A percentile compares a stretch with the other conserved stretches of the same genome.
Conservation (phyloP, 352 stramenopile genomes). For the Phytophthora europaea region DNA sequence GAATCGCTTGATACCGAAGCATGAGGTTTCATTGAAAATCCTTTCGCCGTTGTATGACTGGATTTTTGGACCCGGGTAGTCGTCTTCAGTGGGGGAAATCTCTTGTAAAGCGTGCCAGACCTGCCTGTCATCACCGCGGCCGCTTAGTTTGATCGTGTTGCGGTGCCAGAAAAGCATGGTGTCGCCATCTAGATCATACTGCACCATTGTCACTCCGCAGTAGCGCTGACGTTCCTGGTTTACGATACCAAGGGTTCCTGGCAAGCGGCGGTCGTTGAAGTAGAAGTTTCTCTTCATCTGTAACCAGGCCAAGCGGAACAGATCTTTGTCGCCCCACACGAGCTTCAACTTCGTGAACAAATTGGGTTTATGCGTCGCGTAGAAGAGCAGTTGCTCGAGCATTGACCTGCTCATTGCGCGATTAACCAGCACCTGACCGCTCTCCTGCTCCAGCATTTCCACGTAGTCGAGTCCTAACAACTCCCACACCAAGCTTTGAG, state of each 20-base stretch:
- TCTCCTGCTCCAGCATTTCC: slow-evolving; percentile 65
- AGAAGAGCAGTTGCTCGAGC: slow-evolving; percentile 61
- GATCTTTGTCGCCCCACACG: slow-evolving; percentile 67
- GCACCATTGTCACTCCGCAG: slow-evolving; percentile 63
- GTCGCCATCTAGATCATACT: slow-evolving; percentile 51
- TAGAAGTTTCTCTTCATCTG: slow-evolving; percentile 42
- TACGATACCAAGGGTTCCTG: slow-evolving; percentile 53
- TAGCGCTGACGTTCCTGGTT: slow-evolving; percentile 46
- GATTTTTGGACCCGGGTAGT: slow-evolving; percentile 42
- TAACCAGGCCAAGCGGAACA: slow-evolving; percentile 65
- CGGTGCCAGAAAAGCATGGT: slow-evolving; percentile 61
- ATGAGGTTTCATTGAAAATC: slow-evolving; percentile 76
- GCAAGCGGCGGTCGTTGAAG: slow-evolving; percentile 50
- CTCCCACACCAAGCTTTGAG: slow-evolving; percentile 68
- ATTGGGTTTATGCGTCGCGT: slow-evolving; percentile 51
- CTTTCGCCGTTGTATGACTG: slow-evolving; percentile 67
- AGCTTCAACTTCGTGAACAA: slow-evolving; percentile 62
- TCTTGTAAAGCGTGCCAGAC: slow-evolving; percentile 68
- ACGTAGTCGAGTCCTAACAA: slow-evolving; percentile 52
- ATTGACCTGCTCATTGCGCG: slow-evolving; percentile 36
- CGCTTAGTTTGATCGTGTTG: slow-evolving; percentile 75
- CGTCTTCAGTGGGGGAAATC: slow-evolving; percentile 34
- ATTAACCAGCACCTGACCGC: slow-evolving; percentile 59
- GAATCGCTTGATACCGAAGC: slow-evolving; percentile 72
- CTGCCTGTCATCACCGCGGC: slow-evolving; percentile 29